These are phyloP conservation scores for Barnettozyma wickerhamii DNA, from an alignment of 805 yeast genomes.

Conservation along the genomic window DNA sequence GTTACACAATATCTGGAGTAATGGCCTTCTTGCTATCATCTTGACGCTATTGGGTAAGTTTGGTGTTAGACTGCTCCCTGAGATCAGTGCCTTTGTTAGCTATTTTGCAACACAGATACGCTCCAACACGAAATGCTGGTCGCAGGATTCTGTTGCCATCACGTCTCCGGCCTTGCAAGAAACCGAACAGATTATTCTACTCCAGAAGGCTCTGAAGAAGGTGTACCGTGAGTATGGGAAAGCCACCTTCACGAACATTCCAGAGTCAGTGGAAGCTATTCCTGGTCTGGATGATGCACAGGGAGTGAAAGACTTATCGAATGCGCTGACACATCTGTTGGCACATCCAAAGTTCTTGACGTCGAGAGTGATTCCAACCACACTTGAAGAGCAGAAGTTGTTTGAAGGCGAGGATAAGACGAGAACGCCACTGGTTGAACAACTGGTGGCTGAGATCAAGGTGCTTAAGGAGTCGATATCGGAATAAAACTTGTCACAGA, in stretches of 20 bases:
- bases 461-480: constrained; percentile 42
- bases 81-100: constrained; percentile 56
- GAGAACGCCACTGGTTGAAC: constrained; percentile 38
- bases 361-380: constrained; percentile 60
- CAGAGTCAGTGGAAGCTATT: constrained; percentile 29
- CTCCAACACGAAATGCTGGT: constrained; percentile 66
- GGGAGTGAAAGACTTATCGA: constrained; percentile 55
- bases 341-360: constrained; percentile 84
- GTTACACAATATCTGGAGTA: constrained; percentile 79
- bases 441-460: constrained; percentile 45
- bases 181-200: constrained; percentile 60
- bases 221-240: constrained; percentile 50
- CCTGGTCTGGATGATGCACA: constrained; percentile 61
- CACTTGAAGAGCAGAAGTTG: constrained; percentile 58
- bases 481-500: no score
- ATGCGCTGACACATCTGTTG: constrained; percentile 63
- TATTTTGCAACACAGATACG: constrained; percentile 64
- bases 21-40: constrained; percentile 70
- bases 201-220: constrained; percentile 53
- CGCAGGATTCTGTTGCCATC: constrained; percentile 47
- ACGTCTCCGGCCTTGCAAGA: constrained; percentile 51
- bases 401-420: constrained; percentile 45
- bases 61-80: constrained; percentile 61
- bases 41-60: constrained; percentile 55
- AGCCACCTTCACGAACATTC: constrained; percentile 16